These are phyloP conservation scores for Lanmaoa rubissima DNA, from an alignment of 768 basidiomycete genomes.

Conservation along the genomic window DNA sequence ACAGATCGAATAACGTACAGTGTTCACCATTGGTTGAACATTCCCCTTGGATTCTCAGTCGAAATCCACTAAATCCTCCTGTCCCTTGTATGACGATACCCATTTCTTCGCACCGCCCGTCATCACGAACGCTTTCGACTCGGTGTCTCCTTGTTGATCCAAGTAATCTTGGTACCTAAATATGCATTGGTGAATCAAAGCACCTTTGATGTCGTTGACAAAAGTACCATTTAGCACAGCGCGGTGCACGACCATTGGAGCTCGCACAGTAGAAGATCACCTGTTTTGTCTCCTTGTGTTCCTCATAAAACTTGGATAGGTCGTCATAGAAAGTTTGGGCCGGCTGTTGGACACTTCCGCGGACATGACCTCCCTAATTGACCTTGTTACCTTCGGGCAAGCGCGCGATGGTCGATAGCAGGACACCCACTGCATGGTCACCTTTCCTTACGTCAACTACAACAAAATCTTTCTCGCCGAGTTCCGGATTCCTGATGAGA, in stretches of 20 bases:
- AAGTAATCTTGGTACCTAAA: slow-evolving; percentile 52
- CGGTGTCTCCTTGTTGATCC: slow-evolving; percentile 27
- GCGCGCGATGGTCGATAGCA: not conserved
- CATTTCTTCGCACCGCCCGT: slow-evolving; percentile 45
- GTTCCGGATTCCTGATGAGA: slow-evolving; percentile 21
- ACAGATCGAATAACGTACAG: not conserved
- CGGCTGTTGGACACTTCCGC: slow-evolving; percentile 46
- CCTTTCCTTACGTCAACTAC: slow-evolving; percentile 51
- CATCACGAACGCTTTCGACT: slow-evolving; percentile 42
- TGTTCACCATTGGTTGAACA: not conserved
- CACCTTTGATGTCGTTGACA: not conserved
- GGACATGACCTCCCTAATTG: slow-evolving; percentile 50
- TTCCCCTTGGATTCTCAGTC: slow-evolving; percentile 10
- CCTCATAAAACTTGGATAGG: slow-evolving; percentile 40
- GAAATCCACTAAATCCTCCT: slow-evolving; percentile 24
- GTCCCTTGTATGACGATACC: slow-evolving; percentile 29
- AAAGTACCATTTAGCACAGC: slow-evolving; percentile 54
- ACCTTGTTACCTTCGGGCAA: not conserved
- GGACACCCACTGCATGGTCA: slow-evolving; percentile 42
- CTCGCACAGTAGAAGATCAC: slow-evolving; percentile 58
- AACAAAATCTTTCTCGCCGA: slow-evolving; percentile 29
- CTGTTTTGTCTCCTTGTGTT: slow-evolving; percentile 36
- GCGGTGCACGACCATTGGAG: slow-evolving; percentile 50
- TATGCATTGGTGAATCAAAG: not conserved
- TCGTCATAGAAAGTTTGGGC: slow-evolving; percentile 53